phyloP scores from a whole-genome alignment of 2,329 filamentous ascomycete species.

The Aspergillus pseudoterreus region DNA sequence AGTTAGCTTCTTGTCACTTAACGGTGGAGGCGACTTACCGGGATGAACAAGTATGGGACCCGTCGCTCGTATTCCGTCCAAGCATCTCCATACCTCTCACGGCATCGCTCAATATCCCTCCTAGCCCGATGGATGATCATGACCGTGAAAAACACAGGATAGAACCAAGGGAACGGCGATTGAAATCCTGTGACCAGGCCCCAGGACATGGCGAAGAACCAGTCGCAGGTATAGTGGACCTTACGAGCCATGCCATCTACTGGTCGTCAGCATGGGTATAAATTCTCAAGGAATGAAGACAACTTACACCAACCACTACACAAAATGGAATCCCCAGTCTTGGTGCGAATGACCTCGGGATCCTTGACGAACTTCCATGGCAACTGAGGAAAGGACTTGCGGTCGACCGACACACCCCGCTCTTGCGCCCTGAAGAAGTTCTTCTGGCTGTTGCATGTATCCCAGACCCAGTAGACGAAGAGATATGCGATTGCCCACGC shows the following conservation, averaged over 20 bases:
- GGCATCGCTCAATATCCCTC: constrained; percentile 71
- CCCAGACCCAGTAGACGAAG: constrained; percentile 86
- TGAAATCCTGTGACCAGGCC: constrained; percentile 73
- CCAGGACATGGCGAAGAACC: constrained; percentile 74
- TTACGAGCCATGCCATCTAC: constrained; percentile 67
- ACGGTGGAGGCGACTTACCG: constrained; percentile 42
- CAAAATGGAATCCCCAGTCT: constrained; percentile 70
- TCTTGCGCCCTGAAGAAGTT: constrained; percentile 81
- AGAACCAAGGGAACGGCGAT: constrained; percentile 85
- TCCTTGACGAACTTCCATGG: constrained; percentile 80
- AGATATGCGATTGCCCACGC: constrained; percentile 67
- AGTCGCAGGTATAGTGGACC: constrained; percentile 74
- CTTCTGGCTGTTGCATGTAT: constrained; percentile 88
- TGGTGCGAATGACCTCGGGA: constrained; percentile 69
- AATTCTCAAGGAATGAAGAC: not conserved
- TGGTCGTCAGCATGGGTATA: not conserved
- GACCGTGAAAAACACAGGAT: constrained; percentile 70
- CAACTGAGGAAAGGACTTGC: constrained; percentile 80
- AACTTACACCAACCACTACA: constrained; percentile 75
- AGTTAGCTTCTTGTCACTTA: constrained; percentile 1
- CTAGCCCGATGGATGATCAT: constrained; percentile 77
- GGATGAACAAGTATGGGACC: constrained; percentile 82
- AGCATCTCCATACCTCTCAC: constrained; percentile 71
- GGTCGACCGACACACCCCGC: constrained; percentile 62
- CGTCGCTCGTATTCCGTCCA: constrained; percentile 76